Percentiles rank a stretch among this genome's conserved stretches.
Conservation (phyloP, 441 rosid genomes). For the Eutrema salsugineum region DNA sequence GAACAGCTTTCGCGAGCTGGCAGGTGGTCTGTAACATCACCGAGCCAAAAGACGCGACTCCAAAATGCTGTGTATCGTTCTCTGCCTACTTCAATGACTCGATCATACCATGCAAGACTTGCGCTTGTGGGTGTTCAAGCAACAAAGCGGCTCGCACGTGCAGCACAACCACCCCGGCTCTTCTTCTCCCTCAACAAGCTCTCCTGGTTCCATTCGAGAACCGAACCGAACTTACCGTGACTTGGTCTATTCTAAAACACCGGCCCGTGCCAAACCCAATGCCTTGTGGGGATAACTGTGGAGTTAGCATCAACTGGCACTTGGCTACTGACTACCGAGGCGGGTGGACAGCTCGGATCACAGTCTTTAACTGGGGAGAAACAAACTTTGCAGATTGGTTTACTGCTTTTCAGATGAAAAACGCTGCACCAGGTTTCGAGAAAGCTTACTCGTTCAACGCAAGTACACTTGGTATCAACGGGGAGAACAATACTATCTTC, state of each 20-base stretch:
- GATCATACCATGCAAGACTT: slow-evolving; percentile 78
- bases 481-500: slow-evolving; percentile 56
- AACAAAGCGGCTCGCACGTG: slow-evolving; percentile 47
- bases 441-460: slow-evolving; percentile 83
- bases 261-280: slow-evolving; percentile 63
- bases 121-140: slow-evolving; percentile 87
- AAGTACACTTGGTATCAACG: slow-evolving; percentile 35
- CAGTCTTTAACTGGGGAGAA: slow-evolving; percentile 94
- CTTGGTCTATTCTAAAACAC: slow-evolving; percentile 82
- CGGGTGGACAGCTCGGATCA: slow-evolving; percentile 91
- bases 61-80: slow-evolving; percentile 90
- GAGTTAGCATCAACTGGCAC: slow-evolving; percentile 96
- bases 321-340: slow-evolving; percentile 61
- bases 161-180: slow-evolving; percentile 61
- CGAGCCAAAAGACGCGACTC: slow-evolving; percentile 56
- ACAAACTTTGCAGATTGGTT: slow-evolving; percentile 84
- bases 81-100: slow-evolving; percentile 94
- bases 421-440: slow-evolving; percentile 77
- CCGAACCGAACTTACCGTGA: slow-evolving; percentile 52
- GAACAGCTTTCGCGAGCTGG: slow-evolving; percentile 87
- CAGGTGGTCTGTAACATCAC: slow-evolving; percentile 97
- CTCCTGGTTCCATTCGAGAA: slow-evolving; percentile 83
- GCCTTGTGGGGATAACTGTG: slow-evolving; percentile 92
- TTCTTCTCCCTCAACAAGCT: slow-evolving; percentile 85
- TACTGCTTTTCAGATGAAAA: slow-evolving; percentile 64